Base-by-base conservation (phyloP, 441 rosid species). In the Manihot esculenta region DNA sequence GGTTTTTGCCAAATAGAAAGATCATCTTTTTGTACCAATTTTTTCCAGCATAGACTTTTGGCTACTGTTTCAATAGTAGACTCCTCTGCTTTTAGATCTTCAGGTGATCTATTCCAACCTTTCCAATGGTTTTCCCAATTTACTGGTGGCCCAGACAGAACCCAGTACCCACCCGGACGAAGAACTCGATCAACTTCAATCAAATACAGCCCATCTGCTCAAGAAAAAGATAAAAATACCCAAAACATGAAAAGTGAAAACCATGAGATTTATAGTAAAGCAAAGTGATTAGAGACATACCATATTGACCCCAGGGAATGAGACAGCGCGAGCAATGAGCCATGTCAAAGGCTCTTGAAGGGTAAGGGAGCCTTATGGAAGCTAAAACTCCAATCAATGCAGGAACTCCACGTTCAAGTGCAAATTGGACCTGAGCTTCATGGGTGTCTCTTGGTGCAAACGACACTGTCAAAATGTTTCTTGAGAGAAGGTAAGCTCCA, bases 261-360 rank as follows among this genome's bases (percentile, higher is more conserved):
- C 38, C 38, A 33, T 33, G 3, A 33, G 38, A 33, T 3, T 33
- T 3, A 33, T 33, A 7, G 27, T 15, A 26, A 47, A 15, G 5
- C 1, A 38, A 62, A 7, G 3, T 0, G 5, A 11, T 33, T 48
- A 54, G 15, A 35, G 7, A 11, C 20, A 15, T 72, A 85, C 98
- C 96, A 30, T 66, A 80, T 53, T 78, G 67, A 1, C 77, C 83
- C 98, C 98, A 93, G 0, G 98, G 98, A 68, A 93, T 89, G 65
- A 93, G 97, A 80, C 98, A 93, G 33, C 98, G 89, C 71, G 97
- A 93, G 86, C 98, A 93, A 54, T 91, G 98, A 56, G 97, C 98
- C 96, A 91, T 85, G 85, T 91, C 97, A 64, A 93, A 93, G 11
- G 96, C 82, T 56, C 96, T 80, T 0, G 97, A 85, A 7, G 98